phyloP scores from a whole-genome alignment of 805 yeast genomes.

The Saturnispora sekii region DNA sequence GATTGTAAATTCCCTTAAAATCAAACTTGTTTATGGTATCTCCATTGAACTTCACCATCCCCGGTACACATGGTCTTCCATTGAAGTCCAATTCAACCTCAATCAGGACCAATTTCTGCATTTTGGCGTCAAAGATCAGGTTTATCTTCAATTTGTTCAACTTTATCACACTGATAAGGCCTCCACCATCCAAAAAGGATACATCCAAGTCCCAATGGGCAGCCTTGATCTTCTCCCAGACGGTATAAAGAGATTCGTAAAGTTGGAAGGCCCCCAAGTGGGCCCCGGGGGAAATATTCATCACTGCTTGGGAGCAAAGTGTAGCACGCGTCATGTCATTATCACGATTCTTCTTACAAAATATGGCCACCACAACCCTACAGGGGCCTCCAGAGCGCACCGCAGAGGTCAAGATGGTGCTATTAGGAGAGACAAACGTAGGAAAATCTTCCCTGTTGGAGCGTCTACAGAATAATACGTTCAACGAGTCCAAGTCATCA shows the following conservation, averaged over 20 bases:
- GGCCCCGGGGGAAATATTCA: no score
- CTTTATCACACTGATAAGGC: constrained; percentile 16
- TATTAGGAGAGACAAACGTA: constrained; percentile 44
- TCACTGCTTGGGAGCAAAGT: no score
- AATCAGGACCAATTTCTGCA: constrained; percentile 21
- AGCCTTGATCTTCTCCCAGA: no score
- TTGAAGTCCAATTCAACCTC: constrained; percentile 15
- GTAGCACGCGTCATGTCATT: no score
- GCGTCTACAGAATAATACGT: constrained; percentile 60
- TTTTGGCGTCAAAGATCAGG: constrained; percentile 20
- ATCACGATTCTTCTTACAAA: neutral
- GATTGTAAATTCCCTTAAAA: constrained; percentile 41
- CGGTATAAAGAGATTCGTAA: no score
- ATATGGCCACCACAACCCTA: constrained; percentile 3
- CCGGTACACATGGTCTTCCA: constrained; percentile 7
- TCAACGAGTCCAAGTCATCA: constrained; percentile 74
- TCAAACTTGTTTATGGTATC: constrained; percentile 18
- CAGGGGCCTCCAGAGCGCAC: constrained; percentile 17
- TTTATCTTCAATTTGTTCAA: constrained; percentile 17
- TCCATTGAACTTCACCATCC: constrained; percentile 15
- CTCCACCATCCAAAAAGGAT: neutral
- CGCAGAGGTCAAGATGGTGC: constrained; percentile 29
- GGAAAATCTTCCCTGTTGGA: constrained; percentile 72
- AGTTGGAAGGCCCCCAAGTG: no score
- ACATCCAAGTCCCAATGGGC: neutral